A percentile compares a stretch with the other conserved stretches of the same genome.
Conservation (phyloP, 176 grass and related monocot species). For the Musa acuminata region DNA sequence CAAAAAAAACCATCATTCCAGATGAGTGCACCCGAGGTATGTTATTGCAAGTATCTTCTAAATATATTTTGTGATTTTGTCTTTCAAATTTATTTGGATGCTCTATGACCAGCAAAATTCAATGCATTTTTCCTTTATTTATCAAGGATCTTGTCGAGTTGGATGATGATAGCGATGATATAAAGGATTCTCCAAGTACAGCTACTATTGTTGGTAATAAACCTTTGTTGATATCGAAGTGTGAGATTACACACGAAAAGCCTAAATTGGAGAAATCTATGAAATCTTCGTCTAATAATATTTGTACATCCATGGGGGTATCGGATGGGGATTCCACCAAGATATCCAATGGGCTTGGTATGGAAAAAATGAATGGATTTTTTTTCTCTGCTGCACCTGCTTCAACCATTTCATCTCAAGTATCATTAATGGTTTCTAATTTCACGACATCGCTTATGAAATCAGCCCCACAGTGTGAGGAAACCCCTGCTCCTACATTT, state of each 20-base stretch:
- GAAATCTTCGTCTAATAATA: slow-evolving; percentile 3
- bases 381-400: neutral
- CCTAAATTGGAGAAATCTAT: slow-evolving; percentile 21
- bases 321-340: slow-evolving; percentile 26
- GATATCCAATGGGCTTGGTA: neutral
- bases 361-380: neutral
- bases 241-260: neutral
- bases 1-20: slow-evolving; percentile 18
- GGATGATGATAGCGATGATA: slow-evolving; percentile 19
- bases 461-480: neutral
- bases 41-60: neutral
- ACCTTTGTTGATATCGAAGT: slow-evolving; percentile 1
- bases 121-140: neutral
- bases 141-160: slow-evolving; percentile 28
- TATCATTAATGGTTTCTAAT: neutral
- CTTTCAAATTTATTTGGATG: neutral
- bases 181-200: neutral
- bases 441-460: neutral
- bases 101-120: neutral
- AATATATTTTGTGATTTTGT: neutral
- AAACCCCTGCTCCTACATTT: neutral
- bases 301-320: slow-evolving; percentile 15
- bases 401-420: neutral
- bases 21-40: slow-evolving; percentile 27
- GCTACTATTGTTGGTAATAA: slow-evolving; percentile 12